Conservation (phyloP, 352 stramenopile species). For the Saprolegnia diclina region DNA sequence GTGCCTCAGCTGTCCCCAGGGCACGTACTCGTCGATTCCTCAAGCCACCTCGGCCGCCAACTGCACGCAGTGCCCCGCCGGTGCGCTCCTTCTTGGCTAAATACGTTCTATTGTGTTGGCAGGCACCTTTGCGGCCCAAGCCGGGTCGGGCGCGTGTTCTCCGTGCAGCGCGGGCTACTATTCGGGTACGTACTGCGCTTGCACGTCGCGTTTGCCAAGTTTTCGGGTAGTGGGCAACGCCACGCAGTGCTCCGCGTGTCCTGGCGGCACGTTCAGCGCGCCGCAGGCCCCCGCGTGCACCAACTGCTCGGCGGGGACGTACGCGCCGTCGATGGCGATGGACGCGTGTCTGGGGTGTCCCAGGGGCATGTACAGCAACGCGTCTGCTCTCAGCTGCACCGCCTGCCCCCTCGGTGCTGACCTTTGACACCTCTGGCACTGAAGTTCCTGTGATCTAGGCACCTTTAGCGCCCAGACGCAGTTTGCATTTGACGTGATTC, state of each 20-base stretch:
- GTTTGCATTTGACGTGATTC: not conserved
- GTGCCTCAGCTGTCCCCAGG: constrained; percentile 7
- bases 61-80: constrained; percentile 5
- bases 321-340: constrained; percentile 38
- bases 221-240: constrained; percentile 41
- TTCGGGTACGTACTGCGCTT: constrained; percentile 39
- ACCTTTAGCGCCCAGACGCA: not conserved
- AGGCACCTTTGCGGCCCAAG: constrained; percentile 16
- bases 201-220: constrained; percentile 35
- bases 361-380: constrained; percentile 53
- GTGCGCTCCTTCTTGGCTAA: too few relatives aligned
- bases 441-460: not conserved
- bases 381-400: constrained; percentile 31
- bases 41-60: constrained; percentile 9
- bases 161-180: constrained; percentile 55
- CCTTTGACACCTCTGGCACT: constrained; percentile 1
- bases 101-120: not conserved
- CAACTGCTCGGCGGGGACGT: constrained; percentile 43
- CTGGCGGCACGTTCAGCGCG: constrained; percentile 41
- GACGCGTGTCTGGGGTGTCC: constrained; percentile 46
- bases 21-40: constrained; percentile 3
- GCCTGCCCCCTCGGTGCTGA: constrained; percentile 46
- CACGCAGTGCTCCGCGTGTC: constrained; percentile 38
- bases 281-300: constrained; percentile 34
- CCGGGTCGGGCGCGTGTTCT: constrained; percentile 32